A percentile compares a stretch with the other conserved stretches of the same genome.
Conservation (phyloP, 805 yeast genomes). For the Ogataea dorogensis region DNA sequence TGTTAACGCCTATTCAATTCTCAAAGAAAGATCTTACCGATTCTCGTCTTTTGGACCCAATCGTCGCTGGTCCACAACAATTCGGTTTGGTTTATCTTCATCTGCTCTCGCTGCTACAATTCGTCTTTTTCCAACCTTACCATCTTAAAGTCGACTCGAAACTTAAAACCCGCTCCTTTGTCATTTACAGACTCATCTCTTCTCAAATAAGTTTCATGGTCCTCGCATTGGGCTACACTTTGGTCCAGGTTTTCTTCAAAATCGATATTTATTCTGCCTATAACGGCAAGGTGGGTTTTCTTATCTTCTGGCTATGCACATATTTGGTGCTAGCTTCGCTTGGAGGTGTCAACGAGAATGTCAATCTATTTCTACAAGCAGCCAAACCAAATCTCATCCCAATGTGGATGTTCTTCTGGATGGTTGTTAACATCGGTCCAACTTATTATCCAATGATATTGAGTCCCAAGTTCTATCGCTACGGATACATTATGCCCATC, state of each 20-base stretch:
- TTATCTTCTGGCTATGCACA: slow-evolving; percentile 65
- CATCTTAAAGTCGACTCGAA: slow-evolving; percentile 48
- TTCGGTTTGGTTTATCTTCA: slow-evolving; percentile 68
- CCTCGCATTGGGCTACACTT: slow-evolving; percentile 54
- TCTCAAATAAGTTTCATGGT: slow-evolving; percentile 51
- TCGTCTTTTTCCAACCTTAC: slow-evolving; percentile 53
- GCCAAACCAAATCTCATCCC: slow-evolving; percentile 59
- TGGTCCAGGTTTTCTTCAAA: slow-evolving; percentile 64
- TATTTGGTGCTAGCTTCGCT: slow-evolving; percentile 65
- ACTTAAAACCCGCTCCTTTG: slow-evolving; percentile 44
- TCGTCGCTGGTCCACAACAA: slow-evolving; percentile 61
- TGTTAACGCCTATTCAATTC: slow-evolving; percentile 22
- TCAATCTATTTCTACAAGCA: slow-evolving; percentile 48
- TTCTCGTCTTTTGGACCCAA: slow-evolving; percentile 44
- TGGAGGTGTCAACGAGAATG: slow-evolving; percentile 67
- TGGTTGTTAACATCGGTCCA: slow-evolving; percentile 61
- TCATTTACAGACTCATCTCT: slow-evolving; percentile 49
- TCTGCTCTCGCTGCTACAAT: slow-evolving; percentile 65
- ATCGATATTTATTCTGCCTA: slow-evolving; percentile 56
- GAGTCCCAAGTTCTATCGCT: slow-evolving; percentile 51
- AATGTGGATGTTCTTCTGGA: slow-evolving; percentile 68
- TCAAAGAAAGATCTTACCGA: slow-evolving; percentile 44
- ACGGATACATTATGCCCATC: slow-evolving; percentile 68
- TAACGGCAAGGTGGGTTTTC: slow-evolving; percentile 59
- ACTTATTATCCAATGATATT: slow-evolving; percentile 60